Evolutionary conservation across 371 early-diverging fungal genomes (phyloP).

Genomic region (Rhizopus arrhizus): DNA sequence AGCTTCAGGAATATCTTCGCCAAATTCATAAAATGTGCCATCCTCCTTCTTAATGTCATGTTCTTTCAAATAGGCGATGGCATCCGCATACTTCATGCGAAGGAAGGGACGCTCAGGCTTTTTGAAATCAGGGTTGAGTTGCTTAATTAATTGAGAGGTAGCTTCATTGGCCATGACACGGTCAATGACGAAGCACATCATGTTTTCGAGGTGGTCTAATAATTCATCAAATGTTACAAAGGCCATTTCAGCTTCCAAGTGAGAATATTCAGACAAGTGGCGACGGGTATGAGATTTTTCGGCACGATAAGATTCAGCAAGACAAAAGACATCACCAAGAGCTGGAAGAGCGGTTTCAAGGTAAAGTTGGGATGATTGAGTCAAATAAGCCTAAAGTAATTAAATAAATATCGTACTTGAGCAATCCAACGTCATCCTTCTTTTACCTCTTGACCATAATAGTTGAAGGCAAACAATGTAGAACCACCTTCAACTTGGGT

Average conservation of each 20-base stretch:
- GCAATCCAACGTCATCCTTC: not conserved
- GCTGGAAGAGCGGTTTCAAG: constrained; percentile 98
- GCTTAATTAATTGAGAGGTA: constrained; percentile 76
- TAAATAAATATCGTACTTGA: not conserved
- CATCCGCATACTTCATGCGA: constrained; percentile 97
- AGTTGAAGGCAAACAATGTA: constrained; percentile 96
- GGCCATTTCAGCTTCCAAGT: constrained; percentile 98
- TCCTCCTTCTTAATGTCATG: constrained; percentile 91
- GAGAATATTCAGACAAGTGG: constrained; percentile 99
- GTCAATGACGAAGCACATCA: constrained; percentile 89
- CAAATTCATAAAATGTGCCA: constrained; percentile 88
- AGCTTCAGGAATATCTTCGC: constrained; percentile 99
- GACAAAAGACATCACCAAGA: constrained; percentile 96
- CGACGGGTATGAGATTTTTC: constrained; percentile 99
- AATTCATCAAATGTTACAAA: constrained; percentile 95
- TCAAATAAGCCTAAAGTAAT: constrained; percentile 88
- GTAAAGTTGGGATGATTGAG: constrained; percentile 99
- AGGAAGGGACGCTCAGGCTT: constrained; percentile 90
- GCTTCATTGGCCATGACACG: constrained; percentile 77
- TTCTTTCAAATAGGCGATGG: constrained; percentile 94
- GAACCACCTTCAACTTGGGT: constrained; percentile 99
- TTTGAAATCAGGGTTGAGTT: constrained; percentile 93
- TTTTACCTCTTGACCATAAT: constrained; percentile 89
- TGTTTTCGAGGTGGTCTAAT: constrained; percentile 87
- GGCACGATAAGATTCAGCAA: constrained; percentile 99